These are phyloP conservation scores for Amylostereum chailletii DNA, from an alignment of 1,284 basidiomycete species.

Conservation along the genomic window DNA sequence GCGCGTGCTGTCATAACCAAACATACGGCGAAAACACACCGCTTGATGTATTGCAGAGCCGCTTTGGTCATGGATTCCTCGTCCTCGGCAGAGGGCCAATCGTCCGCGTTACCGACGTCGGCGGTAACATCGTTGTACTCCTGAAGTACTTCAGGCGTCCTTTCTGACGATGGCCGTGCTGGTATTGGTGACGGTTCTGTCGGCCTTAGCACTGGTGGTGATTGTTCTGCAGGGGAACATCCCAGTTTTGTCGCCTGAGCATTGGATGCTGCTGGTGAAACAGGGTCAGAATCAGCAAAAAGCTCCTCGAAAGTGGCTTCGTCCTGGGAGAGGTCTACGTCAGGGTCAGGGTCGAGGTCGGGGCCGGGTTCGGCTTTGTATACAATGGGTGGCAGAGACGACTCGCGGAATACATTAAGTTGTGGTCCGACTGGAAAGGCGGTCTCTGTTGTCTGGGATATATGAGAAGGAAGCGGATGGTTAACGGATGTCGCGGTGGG, in stretches of 20 bases:
- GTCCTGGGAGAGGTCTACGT: too few species aligned
- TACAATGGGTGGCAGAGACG: too few species aligned
- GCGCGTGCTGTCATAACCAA: not conserved
- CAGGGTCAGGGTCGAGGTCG: too few species aligned
- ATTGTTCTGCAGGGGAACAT: not conserved
- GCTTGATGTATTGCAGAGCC: slow-evolving; percentile 15
- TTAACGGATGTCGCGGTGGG: too few species aligned
- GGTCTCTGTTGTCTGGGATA: too few species aligned
- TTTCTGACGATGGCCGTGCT: not conserved
- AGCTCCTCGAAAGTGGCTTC: too few species aligned
- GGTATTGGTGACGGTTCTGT: not conserved
- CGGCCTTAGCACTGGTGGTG: not conserved
- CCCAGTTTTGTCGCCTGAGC: not conserved
- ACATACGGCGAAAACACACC: slow-evolving; percentile 9
- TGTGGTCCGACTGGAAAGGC: too few species aligned
- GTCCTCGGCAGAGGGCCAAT: slow-evolving; percentile 2
- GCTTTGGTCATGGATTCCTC: slow-evolving; percentile 8
- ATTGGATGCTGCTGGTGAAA: too few species aligned
- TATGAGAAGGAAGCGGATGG: too few species aligned
- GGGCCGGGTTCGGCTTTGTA: too few species aligned
- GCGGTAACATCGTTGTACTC: not conserved
- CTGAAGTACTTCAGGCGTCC: not conserved
- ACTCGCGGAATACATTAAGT: too few species aligned
- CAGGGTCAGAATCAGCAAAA: too few species aligned
- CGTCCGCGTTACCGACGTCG: not conserved